Conservation (phyloP, 805 yeast species). For the Diddensiella transvaalensis region DNA sequence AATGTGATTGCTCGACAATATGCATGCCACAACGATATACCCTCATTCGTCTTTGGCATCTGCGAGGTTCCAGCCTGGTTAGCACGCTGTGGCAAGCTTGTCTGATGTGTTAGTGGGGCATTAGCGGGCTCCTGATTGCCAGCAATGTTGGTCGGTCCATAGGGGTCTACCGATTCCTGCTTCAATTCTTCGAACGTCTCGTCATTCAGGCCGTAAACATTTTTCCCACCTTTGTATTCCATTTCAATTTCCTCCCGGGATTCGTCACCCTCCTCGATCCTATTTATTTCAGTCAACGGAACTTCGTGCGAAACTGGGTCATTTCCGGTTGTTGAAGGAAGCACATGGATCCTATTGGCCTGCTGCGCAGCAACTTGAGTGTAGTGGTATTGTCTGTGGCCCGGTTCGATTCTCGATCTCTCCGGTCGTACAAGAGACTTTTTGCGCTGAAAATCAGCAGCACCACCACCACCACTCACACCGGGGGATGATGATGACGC, state of each 20-base stretch:
- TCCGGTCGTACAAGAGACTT: slow-evolving; percentile 82
- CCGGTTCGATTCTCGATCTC: slow-evolving; percentile 60
- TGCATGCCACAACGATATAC: slow-evolving; percentile 60
- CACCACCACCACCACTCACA: no score
- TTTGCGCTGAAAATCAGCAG: slow-evolving; percentile 38
- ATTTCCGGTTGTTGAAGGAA: slow-evolving; percentile 69
- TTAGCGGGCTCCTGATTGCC: background rate
- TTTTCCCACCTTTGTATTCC: background rate
- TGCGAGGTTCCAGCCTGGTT: background rate
- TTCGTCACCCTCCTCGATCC: slow-evolving; percentile 4
- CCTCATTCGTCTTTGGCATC: slow-evolving; percentile 18
- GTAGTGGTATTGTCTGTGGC: slow-evolving; percentile 75
- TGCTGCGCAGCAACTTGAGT: slow-evolving; percentile 69
- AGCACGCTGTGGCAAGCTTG: background rate
- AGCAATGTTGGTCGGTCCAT: slow-evolving; percentile 4
- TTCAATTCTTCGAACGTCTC: background rate
- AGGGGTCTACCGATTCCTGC: background rate
- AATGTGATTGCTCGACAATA: slow-evolving; percentile 81
- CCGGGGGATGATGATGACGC: background rate
- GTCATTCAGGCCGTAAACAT: slow-evolving; percentile 2
- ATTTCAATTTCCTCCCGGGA: background rate
- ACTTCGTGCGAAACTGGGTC: slow-evolving; percentile 45
- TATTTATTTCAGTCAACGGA: slow-evolving; percentile 18
- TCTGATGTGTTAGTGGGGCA: background rate
- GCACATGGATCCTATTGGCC: slow-evolving; percentile 56